Percentiles rank a stretch among this genome's conserved stretches.
phyloP scores from a whole-genome alignment of 2,329 filamentous ascomycete genomes.

The Cladosporium sp. region DNA sequence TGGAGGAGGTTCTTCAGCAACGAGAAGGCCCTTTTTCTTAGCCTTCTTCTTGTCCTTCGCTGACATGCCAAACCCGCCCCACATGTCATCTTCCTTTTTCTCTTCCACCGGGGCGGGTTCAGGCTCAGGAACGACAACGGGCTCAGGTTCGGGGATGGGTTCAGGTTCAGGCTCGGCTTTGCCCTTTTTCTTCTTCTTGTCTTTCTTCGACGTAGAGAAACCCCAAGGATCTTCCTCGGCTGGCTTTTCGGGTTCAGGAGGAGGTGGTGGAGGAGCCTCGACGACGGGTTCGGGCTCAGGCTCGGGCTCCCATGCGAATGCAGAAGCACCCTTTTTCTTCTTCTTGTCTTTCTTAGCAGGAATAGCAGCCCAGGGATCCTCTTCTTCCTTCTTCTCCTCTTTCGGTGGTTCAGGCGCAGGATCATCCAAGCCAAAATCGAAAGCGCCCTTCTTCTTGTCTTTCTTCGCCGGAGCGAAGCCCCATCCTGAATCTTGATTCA shows the following conservation, averaged over 20 bases:
- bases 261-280: slow-evolving; percentile 21
- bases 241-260: slow-evolving; percentile 23
- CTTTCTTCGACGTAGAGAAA: slow-evolving; percentile 32
- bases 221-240: slow-evolving; percentile 31
- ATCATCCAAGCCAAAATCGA: slow-evolving; percentile 28
- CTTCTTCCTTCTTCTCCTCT: slow-evolving; percentile 22
- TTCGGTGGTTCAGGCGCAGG: slow-evolving; percentile 17
- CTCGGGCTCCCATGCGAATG: slow-evolving; percentile 13
- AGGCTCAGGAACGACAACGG: slow-evolving; percentile 30
- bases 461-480: slow-evolving; percentile 32
- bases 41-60: slow-evolving; percentile 37
- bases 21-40: slow-evolving; percentile 38
- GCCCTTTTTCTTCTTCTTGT: slow-evolving; percentile 42
- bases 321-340: slow-evolving; percentile 24
- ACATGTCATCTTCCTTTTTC: slow-evolving; percentile 34
- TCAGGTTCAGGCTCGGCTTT: slow-evolving; percentile 30
- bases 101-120: slow-evolving; percentile 35
- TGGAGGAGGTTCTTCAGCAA: slow-evolving; percentile 1
- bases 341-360: slow-evolving; percentile 24
- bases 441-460: slow-evolving; percentile 31
- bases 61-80: slow-evolving; percentile 23
- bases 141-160: slow-evolving; percentile 34
- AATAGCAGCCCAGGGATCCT: slow-evolving; percentile 26
- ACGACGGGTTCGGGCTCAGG: slow-evolving; percentile 23
- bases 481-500: slow-evolving; percentile 22